These are phyloP conservation scores for Sapria himalayana DNA, from an alignment of 345 rosid genomes.

Conservation along the genomic window DNA sequence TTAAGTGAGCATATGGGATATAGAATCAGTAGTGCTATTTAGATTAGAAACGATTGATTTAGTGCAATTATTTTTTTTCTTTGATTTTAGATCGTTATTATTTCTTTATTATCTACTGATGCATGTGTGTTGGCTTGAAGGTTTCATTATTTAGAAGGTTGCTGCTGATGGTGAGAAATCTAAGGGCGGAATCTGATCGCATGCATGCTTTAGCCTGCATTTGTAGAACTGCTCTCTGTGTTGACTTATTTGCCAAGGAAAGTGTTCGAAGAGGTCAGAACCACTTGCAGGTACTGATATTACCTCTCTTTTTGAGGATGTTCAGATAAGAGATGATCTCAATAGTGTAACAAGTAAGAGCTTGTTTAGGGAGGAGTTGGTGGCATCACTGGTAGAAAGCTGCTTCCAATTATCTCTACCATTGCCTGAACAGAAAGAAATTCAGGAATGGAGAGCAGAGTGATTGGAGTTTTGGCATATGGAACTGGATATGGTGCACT, in stretches of 20 bases:
- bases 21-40: too few relatives aligned
- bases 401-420: slow-evolving; percentile 96
- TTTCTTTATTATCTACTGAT: too few relatives aligned
- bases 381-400: slow-evolving; percentile 92
- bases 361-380: slow-evolving; percentile 87
- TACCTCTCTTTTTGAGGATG: slow-evolving; percentile 89
- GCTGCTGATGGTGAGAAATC: slow-evolving; percentile 90
- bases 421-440: slow-evolving; percentile 76
- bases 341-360: slow-evolving; percentile 59
- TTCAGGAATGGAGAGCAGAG: slow-evolving; percentile 96
- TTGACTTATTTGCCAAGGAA: slow-evolving; percentile 90
- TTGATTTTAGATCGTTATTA: too few relatives aligned
- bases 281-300: slow-evolving; percentile 92
- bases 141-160: slow-evolving; percentile 83
- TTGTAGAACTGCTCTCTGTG: slow-evolving; percentile 95
- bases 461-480: slow-evolving; percentile 94
- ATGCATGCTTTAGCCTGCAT: slow-evolving; percentile 98
- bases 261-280: slow-evolving; percentile 95
- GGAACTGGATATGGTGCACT: slow-evolving; percentile 98
- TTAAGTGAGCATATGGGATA: too few relatives aligned
- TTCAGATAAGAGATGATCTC: slow-evolving; percentile 74
- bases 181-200: slow-evolving; percentile 95
- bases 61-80: too few relatives aligned
- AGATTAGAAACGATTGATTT: too few relatives aligned
- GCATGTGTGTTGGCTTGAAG: too few relatives aligned